Evolutionary conservation across 2,329 filamentous ascomycete species (phyloP), one percentile per base, ranked within the genome.

Genomic region (Diaporthe amygdali): DNA sequence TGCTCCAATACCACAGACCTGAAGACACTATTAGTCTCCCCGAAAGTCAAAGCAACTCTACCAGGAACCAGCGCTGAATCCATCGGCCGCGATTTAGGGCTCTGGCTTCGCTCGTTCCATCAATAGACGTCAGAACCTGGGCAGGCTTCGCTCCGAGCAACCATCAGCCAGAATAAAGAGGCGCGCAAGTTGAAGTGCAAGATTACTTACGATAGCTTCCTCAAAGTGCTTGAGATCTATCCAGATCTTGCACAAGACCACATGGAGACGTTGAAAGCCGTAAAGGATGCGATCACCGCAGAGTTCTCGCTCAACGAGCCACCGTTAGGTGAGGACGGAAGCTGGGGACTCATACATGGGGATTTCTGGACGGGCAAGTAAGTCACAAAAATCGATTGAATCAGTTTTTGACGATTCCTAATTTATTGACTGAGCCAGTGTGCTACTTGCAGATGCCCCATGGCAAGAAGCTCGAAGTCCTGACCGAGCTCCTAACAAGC

Each of bases 291-390:
- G 61, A 79, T 78, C 1, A 70, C 68, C 0, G 72, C 68, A 8
- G 81, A 82, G 67, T 72, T 81, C 34, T 73, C 77, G 5, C 74
- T 68, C n/a, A 9, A 56, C 27, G 9, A 64, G 39, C 66, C 67
- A 15, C 73, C 71, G 9, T 25, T 68, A 4, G 74, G 71, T 5
- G 69, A 66, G 1, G 22, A 68, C 7, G 51, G 27, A 12, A 20
- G 39, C 32, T 76, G 76, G 74, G 77, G 77, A 2, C 41, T 78
- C 17, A 77, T 85, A 25, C 83, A 84, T 71, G 82, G 83, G 1
- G 82, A 84, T 68, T 82, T 84, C 54, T 84, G 82, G 79, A 77
- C 80, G 6, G 82, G 81, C 5, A 85, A 84, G 82, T 84, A 79
- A 51, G 82, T 76, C 25, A 20, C 17, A 4, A 14, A 5, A 34